Evolutionary conservation across 495 filamentous ascomycete species (phyloP), one percentile per base, ranked within the genome.

Genomic region (Penicillium diatomitis): DNA sequence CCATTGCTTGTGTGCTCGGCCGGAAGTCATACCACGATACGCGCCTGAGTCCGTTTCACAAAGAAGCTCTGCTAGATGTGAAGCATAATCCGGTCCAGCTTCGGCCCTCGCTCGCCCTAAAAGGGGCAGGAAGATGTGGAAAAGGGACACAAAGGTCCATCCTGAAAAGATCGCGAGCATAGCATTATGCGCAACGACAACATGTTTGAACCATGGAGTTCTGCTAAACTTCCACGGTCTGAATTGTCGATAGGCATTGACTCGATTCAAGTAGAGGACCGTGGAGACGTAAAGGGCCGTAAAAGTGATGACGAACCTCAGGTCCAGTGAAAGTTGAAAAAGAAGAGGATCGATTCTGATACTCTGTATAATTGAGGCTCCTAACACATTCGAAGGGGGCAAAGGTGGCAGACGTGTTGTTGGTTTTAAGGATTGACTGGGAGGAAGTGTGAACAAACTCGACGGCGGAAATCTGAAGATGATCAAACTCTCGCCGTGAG

Each of bases 141-240:
- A 5, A 11, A 53, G 37, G 6, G 49, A 50, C 5, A n/a, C 36
- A 7, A 51, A 12, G 8, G 42, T 33, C 55, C 55, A 57, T 7
- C 48, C 55, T 12, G 55, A 57, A 27, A 51, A 57, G 0, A 51
- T 9, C 2, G 55, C 41, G 4, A 57, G 41, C 0, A 50, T 6
- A 3, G 44, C 6, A 30, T 57, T 57, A 28, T 57, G 55, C 27
- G 32, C 20, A 27, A 51, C 12, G 9, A 57, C 48, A 1, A 54
- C 32, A 0, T 30, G 12, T 34, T 48, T 51, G 41, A 51, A 57
- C 3, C 32, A 8, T 6, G 38, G 33, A n/a, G 32, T 51, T 35
- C 36, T 53, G 33, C 42, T 54, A 33, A 57, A 46, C n/a, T 35
- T 41, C 55, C 55, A 57, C 44, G 55, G 51, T 38, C 32, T 44